Evolutionary conservation across 129 eudicot species (phyloP).

Genomic region (Apium graveolens): DNA sequence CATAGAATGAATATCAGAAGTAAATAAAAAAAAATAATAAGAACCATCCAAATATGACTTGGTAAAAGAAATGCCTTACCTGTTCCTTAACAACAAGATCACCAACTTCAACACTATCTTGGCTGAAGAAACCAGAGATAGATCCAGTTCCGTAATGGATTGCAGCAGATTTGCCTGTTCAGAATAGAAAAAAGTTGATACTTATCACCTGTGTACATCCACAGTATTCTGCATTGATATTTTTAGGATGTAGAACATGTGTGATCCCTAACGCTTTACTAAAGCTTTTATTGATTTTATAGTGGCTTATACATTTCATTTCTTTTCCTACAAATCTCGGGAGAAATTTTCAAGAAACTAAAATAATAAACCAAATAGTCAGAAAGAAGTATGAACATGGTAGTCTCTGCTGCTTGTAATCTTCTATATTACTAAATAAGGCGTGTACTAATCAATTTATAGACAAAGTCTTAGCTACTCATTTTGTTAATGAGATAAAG

Average conservation of each 20-base stretch:
- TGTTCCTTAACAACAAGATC: constrained; percentile 72
- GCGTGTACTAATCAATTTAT: not conserved
- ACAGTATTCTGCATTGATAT: not conserved
- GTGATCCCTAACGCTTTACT: not conserved
- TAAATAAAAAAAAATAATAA: not conserved
- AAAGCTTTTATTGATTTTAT: not conserved
- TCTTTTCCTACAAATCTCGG: not conserved
- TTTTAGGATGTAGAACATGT: not conserved
- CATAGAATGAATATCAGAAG: not conserved
- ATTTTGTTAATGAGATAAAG: not conserved
- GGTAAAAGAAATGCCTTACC: constrained; percentile 27
- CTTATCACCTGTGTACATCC: not conserved
- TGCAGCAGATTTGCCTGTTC: constrained; percentile 72
- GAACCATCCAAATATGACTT: not conserved
- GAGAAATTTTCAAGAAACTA: not conserved
- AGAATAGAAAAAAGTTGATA: constrained; percentile 12
- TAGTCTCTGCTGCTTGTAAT: not conserved
- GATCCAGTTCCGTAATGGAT: constrained; percentile 95
- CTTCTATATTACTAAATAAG: not conserved
- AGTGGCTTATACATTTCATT: not conserved
- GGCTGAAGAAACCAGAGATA: constrained; percentile 80
- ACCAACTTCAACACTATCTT: constrained; percentile 59
- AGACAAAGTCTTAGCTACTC: not conserved
- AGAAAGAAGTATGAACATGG: not conserved
- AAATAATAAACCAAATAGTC: not conserved